Base-by-base conservation (phyloP, 2,329 filamentous ascomycete genomes). In the Fusarium guadeloupense region DNA sequence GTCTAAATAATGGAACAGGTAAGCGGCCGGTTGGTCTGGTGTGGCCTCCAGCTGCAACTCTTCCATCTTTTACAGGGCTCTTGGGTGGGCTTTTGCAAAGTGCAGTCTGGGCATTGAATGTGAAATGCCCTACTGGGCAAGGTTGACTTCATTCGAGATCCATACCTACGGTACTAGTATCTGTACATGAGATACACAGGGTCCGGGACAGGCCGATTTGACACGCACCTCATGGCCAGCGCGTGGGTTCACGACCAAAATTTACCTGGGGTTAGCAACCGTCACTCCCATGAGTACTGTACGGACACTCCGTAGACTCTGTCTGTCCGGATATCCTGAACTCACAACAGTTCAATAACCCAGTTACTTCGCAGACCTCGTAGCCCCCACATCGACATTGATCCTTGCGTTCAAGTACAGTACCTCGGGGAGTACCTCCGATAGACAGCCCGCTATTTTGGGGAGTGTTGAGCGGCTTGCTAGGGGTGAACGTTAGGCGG, bases 361-460 rank as follows among this genome's bases (percentile, higher is more conserved):
- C n/a, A n/a, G n/a, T 42, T 65, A 68, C 68, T 37, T 50, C n/a
- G 8, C 19, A 10, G n/a, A 9, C 3, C 14, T 33, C 44, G 68
- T 70, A 57, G 31, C 50, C 65, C 64, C 63, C 58, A 57, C 62
- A 33, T 17, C 31, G 37, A 20, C 30, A 9, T 41, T n/a, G 25
- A 47, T 39, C 68, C 64, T 67, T 70, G 66, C 67, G 66, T 56
- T 54, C 42, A 60, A 45, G 68, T 25, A 9, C 23, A 8, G 23
- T n/a, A n/a, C n/a, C n/a, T n/a, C 23, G 23, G 60, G 66, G 37
- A 53, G 40, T 43, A 30, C 39, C 57, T 54, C 49, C 50, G 50
- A 59, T 49, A 43, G 41, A 62, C 45, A 46, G 49, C n/a, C 52
- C 57, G 51, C 64, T 68, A 62, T 50, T 50, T 33, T 42, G 42